A percentile compares a stretch with the other conserved stretches of the same genome.
Conservation (phyloP, 768 basidiomycete species). For the Termitomyces titanicus region DNA sequence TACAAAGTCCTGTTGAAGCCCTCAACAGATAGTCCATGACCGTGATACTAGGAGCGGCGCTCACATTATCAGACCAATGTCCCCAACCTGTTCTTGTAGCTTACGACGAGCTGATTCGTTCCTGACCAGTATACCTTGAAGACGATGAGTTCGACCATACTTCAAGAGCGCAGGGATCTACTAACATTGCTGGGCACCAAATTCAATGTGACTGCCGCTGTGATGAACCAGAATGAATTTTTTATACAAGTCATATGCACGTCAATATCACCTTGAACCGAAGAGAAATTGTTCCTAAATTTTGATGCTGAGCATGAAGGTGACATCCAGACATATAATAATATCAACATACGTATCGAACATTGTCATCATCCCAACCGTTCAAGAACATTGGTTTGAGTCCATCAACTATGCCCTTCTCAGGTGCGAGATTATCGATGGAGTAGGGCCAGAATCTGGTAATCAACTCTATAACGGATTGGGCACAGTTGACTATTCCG, state of each 20-base stretch:
- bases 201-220: conserved; percentile 49
- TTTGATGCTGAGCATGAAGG: neutral
- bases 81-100: conserved; percentile 49
- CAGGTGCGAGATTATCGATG: conserved; percentile 56
- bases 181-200: conserved; percentile 66
- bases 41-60: conserved; percentile 13
- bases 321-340: neutral
- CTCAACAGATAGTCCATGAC: neutral
- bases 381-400: conserved; percentile 56
- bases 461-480: conserved; percentile 61
- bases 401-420: conserved; percentile 53
- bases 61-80: conserved; percentile 58
- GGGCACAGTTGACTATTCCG: conserved; percentile 73
- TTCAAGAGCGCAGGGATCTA: neutral
- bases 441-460: conserved; percentile 58
- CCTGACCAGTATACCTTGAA: conserved; percentile 65
- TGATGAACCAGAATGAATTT: neutral
- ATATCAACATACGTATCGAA: conserved; percentile 29
- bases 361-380: conserved; percentile 39
- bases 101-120: conserved; percentile 47
- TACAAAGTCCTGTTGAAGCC: conserved; percentile 42
- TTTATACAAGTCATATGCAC: neutral
- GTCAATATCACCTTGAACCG: conserved; percentile 36
- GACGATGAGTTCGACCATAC: neutral
- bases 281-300: conserved; percentile 55